Evolutionary conservation across 768 basidiomycete species (phyloP).

Genomic region (Tricholoma furcatifolium): DNA sequence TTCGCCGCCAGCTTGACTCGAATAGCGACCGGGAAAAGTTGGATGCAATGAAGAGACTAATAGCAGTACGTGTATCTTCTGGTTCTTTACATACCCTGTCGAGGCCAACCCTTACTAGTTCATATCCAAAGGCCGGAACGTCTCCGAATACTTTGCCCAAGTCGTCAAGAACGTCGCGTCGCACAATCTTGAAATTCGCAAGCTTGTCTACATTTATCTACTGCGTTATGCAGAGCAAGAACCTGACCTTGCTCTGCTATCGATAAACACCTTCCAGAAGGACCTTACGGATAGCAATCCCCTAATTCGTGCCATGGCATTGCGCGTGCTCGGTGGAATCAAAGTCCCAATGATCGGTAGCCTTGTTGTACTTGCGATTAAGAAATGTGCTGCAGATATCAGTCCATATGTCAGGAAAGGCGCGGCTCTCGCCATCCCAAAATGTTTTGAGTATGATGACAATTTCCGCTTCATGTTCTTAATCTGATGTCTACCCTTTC

Average conservation of each 20-base stretch:
- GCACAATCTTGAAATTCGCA: conserved; percentile 88
- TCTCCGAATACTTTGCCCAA: conserved; percentile 92
- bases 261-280: conserved; percentile 98
- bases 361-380: conserved; percentile 84
- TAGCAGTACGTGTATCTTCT: conserved; percentile 67
- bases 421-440: conserved; percentile 86
- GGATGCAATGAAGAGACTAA: conserved; percentile 92
- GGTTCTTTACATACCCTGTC: neutral
- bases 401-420: conserved; percentile 96
- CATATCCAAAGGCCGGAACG: conserved; percentile 89
- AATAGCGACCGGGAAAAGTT: conserved; percentile 87
- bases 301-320: conserved; percentile 93
- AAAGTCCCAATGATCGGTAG: conserved; percentile 85
- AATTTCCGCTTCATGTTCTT: neutral
- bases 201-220: conserved; percentile 97
- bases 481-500: neutral
- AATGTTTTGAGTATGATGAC: conserved; percentile 62
- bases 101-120: conserved; percentile 47
- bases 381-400: conserved; percentile 87
- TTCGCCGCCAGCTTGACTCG: conserved; percentile 84
- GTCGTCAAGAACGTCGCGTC: conserved; percentile 98
- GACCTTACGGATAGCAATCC: conserved; percentile 92
- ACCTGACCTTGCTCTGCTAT: conserved; percentile 91
- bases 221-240: conserved; percentile 90
- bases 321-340: conserved; percentile 91